Conservation (phyloP, 202 grass and related monocot genomes). For the Schoenoplectus tabernaemontani region DNA sequence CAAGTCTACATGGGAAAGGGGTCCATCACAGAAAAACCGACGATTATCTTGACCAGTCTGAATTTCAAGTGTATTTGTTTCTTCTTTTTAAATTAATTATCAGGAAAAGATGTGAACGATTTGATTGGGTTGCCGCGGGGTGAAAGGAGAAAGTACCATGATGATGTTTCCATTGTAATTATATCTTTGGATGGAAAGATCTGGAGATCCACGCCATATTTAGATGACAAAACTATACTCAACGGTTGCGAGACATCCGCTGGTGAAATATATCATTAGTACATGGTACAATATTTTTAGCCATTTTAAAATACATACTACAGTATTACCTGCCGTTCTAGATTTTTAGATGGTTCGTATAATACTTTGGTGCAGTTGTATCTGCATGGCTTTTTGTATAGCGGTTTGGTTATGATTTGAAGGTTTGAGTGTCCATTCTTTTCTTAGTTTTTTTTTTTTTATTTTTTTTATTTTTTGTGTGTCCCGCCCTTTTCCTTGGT, state of each 20-base stretch:
- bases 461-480: not conserved
- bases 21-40: not conserved
- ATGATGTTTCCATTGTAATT: slow-evolving; percentile 78
- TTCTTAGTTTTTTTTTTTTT: no score
- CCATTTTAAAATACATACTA: no score
- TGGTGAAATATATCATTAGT: no score
- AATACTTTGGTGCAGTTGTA: no score
- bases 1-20: not conserved
- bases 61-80: not conserved
- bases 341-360: no score
- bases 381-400: not conserved
- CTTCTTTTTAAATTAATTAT: not conserved
- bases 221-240: not conserved
- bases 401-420: not conserved
- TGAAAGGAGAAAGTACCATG: slow-evolving; percentile 54
- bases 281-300: no score
- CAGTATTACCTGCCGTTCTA: no score
- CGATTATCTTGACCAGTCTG: not conserved
- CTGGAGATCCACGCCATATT: slow-evolving; percentile 40
- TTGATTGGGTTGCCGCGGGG: slow-evolving; percentile 61
- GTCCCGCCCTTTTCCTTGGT: not conserved
- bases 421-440: not conserved
- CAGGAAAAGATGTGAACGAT: slow-evolving; percentile 65
- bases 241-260: not conserved
- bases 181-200: slow-evolving; percentile 74